phyloP scores from a whole-genome alignment of 257 asterid species.

The Ocimum tenuiflorum region DNA sequence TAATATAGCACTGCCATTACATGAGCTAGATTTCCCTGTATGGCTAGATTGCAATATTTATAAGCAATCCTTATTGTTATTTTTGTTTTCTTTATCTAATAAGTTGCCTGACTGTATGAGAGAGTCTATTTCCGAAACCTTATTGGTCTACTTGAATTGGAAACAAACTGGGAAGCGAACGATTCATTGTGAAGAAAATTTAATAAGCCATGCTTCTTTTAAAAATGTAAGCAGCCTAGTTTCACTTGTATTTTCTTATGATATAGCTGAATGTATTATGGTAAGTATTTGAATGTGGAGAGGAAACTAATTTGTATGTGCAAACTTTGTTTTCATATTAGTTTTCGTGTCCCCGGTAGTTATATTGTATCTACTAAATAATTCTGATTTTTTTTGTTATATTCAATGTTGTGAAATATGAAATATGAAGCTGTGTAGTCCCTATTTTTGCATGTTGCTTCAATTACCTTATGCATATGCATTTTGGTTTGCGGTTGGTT shows the following conservation, averaged over 20 bases:
- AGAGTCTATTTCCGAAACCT: background rate
- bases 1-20: background rate
- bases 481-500: conserved; percentile 12
- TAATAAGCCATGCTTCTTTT: background rate
- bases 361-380: background rate
- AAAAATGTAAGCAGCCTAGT: background rate
- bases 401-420: conserved; percentile 3
- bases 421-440: conserved; percentile 8
- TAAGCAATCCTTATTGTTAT: background rate
- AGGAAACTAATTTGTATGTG: background rate
- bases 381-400: background rate
- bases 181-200: background rate
- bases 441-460: background rate
- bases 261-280: background rate
- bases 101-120: background rate
- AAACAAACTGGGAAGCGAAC: background rate
- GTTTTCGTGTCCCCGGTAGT: background rate
- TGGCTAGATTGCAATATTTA: background rate
- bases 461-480: background rate
- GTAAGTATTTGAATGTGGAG: background rate
- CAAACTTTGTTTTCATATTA: background rate
- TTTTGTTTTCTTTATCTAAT: background rate
- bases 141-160: background rate
- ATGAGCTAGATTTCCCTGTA: background rate
- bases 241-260: background rate